Percentiles rank a stretch among this genome's conserved stretches.
Evolutionary conservation across 2,329 filamentous ascomycete species (phyloP).

Genomic region (Monosporascus sp.): DNA sequence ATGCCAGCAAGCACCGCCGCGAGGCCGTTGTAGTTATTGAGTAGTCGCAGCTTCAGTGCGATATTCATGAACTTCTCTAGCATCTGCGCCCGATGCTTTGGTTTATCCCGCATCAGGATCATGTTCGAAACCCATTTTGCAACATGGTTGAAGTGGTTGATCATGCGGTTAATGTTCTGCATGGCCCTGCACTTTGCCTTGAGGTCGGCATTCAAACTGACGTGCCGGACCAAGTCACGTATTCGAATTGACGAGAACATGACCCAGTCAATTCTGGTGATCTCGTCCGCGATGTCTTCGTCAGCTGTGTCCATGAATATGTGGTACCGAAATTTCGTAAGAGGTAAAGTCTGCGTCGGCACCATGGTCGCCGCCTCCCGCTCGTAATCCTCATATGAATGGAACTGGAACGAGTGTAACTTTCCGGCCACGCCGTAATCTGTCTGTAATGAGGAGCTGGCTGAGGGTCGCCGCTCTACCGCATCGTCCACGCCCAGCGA

Average conservation of each 20-base stretch:
- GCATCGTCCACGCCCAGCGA: slow-evolving; percentile 43
- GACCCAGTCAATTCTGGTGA: slow-evolving; percentile 95
- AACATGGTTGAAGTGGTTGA: slow-evolving; percentile 83
- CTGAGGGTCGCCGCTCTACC: slow-evolving; percentile 38
- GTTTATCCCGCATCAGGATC: slow-evolving; percentile 86
- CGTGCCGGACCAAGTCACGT: slow-evolving; percentile 87
- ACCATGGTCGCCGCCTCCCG: slow-evolving; percentile 68
- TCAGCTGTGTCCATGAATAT: slow-evolving; percentile 83
- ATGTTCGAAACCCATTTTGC: slow-evolving; percentile 79
- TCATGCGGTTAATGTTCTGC: slow-evolving; percentile 89
- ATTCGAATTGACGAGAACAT: slow-evolving; percentile 95
- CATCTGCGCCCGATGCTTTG: slow-evolving; percentile 87
- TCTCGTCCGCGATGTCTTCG: slow-evolving; percentile 80
- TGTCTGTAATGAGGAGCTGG: slow-evolving; percentile 39
- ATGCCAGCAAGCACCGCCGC: slow-evolving; percentile 93
- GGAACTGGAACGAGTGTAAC: slow-evolving; percentile 48
- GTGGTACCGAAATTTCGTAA: slow-evolving; percentile 85
- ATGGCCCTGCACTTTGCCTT: slow-evolving; percentile 73
- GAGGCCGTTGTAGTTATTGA: slow-evolving; percentile 96
- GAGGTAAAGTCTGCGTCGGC: slow-evolving; percentile 60
- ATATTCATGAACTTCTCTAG: slow-evolving; percentile 95
- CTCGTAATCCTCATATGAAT: slow-evolving; percentile 74
- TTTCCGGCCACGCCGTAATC: slow-evolving; percentile 32
- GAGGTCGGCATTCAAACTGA: slow-evolving; percentile 66
- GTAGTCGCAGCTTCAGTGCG: slow-evolving; percentile 74